Percentiles rank a stretch among this genome's conserved stretches.
Evolutionary conservation across 345 rosid genomes (phyloP).

Genomic region (Mangifera indica): DNA sequence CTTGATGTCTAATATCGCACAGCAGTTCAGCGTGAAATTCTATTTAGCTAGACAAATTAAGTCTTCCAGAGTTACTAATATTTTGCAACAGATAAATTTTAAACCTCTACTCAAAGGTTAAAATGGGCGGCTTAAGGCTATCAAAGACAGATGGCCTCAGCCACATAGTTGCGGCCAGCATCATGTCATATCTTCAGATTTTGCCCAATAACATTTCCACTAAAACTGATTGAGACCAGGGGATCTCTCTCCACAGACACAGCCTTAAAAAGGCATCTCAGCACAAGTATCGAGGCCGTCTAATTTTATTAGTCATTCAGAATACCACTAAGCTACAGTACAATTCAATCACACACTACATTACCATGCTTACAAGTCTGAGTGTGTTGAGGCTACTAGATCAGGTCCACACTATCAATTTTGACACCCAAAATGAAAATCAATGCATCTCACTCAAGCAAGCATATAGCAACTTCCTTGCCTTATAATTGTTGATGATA

Average conservation of each 20-base stretch:
- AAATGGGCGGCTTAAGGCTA: conserved; percentile 8
- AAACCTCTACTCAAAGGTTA: neutral
- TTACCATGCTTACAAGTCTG: conserved; percentile 13
- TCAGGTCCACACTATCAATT: conserved; percentile 11
- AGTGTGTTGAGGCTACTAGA: conserved; percentile 5
- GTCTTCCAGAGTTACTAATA: neutral
- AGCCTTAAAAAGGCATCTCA: neutral
- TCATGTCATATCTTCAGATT: conserved; percentile 16
- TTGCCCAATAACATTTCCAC: conserved; percentile 6
- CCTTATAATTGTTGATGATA: conserved; percentile 10
- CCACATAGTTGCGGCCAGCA: conserved; percentile 5
- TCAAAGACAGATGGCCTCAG: conserved; percentile 3
- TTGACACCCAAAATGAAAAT: neutral
- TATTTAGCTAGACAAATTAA: neutral
- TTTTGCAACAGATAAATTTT: neutral
- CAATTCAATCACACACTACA: conserved; percentile 12
- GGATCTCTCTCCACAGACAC: neutral
- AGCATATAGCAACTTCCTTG: neutral
- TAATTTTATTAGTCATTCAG: neutral
- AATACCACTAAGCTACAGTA: conserved; percentile 1
- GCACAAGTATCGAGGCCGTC: neutral
- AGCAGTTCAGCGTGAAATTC: conserved; percentile 1
- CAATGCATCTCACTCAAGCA: neutral
- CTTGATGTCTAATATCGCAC: neutral
- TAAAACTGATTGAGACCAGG: neutral